A percentile compares a stretch with the other conserved stretches of the same genome.
phyloP scores from a whole-genome alignment of 441 rosid species.

The Euphorbia celastroides region DNA sequence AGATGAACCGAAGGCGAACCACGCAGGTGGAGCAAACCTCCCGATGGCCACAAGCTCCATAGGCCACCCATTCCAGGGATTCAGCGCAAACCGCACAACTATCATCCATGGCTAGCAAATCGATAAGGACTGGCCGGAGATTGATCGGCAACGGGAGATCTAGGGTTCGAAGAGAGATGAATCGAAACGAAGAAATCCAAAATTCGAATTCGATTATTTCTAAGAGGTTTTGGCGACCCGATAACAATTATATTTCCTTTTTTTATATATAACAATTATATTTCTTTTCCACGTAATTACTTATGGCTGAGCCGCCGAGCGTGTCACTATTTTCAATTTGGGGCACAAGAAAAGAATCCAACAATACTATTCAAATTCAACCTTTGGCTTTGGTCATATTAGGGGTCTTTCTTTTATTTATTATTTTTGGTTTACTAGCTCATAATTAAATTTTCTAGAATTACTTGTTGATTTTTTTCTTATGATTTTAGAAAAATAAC shows the following conservation, averaged over 20 bases:
- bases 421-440: no score
- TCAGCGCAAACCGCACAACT: constrained; percentile 97
- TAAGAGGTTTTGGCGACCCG: not conserved
- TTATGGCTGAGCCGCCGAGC: no score
- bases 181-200: not conserved
- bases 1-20: constrained; percentile 86
- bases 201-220: not conserved
- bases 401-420: no score
- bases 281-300: no score
- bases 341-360: no score
- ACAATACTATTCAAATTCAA: no score
- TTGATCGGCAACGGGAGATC: not conserved
- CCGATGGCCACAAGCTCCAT: constrained; percentile 85
- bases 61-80: constrained; percentile 88
- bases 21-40: constrained; percentile 97
- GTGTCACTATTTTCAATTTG: no score
- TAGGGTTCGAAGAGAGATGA: not conserved
- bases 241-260: not conserved
- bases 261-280: not conserved
- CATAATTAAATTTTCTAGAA: no score
- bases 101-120: constrained; percentile 58
- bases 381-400: no score
- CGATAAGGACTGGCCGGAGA: not conserved
- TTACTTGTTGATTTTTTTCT: no score
- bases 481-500: no score